A percentile compares a stretch with the other conserved stretches of the same genome.
Evolutionary conservation across 306 rosid species (phyloP).

Genomic region (Arachis hypogaea): DNA sequence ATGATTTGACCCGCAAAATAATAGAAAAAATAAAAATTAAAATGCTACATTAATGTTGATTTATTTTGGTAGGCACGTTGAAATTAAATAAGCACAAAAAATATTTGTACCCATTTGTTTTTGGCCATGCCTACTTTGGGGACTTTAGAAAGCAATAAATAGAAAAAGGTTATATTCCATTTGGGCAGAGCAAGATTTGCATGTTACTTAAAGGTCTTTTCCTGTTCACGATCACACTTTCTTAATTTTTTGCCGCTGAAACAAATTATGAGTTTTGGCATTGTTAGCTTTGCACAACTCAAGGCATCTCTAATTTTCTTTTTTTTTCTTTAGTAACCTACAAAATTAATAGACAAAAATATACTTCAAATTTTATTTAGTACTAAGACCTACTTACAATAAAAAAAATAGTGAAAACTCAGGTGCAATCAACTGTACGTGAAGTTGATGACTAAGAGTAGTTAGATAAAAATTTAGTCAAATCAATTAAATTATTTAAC

Average conservation of each 20-base stretch:
- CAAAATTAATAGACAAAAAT: too few relatives aligned
- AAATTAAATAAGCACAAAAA: not conserved
- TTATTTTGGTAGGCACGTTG: not conserved
- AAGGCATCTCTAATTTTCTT: not conserved
- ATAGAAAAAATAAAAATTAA: not conserved
- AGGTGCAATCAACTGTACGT: too few relatives aligned
- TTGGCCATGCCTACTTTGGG: not conserved
- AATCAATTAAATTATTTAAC: too few relatives aligned
- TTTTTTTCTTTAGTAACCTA: too few relatives aligned
- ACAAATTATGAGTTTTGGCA: constrained; percentile 40
- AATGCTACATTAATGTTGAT: not conserved
- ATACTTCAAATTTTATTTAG: too few relatives aligned
- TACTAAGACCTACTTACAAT: too few relatives aligned
- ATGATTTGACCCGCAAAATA: not conserved
- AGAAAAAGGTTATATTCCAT: constrained; percentile 43
- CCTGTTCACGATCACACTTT: constrained; percentile 57
- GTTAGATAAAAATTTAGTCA: too few relatives aligned
- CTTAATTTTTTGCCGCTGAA: constrained; percentile 46
- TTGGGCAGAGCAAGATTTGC: constrained; percentile 65
- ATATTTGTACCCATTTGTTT: not conserved
- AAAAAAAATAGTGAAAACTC: too few relatives aligned
- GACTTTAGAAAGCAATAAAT: constrained; percentile 40
- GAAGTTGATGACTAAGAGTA: too few relatives aligned
- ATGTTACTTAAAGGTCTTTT: constrained; percentile 68
- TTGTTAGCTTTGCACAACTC: constrained; percentile 25